phyloP scores from a whole-genome alignment of 345 rosid genomes.

The Acer saccharum region DNA sequence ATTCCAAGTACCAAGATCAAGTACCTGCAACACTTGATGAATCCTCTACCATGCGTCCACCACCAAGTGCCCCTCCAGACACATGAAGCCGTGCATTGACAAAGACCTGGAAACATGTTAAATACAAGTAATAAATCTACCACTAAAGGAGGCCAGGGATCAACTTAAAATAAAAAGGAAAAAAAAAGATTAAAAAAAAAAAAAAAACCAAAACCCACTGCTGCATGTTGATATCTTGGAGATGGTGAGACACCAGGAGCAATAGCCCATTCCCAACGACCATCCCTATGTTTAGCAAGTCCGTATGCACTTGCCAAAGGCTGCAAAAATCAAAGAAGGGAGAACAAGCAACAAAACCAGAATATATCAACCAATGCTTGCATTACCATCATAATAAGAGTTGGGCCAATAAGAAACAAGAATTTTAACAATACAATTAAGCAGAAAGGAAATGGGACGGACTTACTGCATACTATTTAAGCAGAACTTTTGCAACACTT shows the following conservation, averaged over 20 bases:
- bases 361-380: constrained; percentile 22
- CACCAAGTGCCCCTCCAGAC: constrained; percentile 99
- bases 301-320: constrained; percentile 98
- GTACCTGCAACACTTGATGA: constrained; percentile 97
- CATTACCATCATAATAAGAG: constrained; percentile 6
- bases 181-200: constrained; percentile 11
- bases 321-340: constrained; percentile 40
- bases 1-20: constrained; percentile 14
- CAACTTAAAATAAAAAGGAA: constrained; percentile 11
- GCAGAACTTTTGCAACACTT: background rate
- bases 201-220: constrained; percentile 57
- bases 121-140: constrained; percentile 18
- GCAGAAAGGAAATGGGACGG: background rate
- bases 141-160: background rate
- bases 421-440: constrained; percentile 3
- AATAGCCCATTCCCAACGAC: constrained; percentile 99
- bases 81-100: constrained; percentile 99
- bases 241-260: constrained; percentile 99
- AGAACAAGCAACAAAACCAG: constrained; percentile 6
- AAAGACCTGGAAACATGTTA: constrained; percentile 65
- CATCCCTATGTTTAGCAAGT: constrained; percentile 99
- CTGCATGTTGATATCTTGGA: constrained; percentile 99
- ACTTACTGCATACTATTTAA: background rate
- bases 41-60: constrained; percentile 99
- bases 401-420: background rate